phyloP scores from a whole-genome alignment of 2,329 filamentous ascomycete species.

The Fusarium buxicola region DNA sequence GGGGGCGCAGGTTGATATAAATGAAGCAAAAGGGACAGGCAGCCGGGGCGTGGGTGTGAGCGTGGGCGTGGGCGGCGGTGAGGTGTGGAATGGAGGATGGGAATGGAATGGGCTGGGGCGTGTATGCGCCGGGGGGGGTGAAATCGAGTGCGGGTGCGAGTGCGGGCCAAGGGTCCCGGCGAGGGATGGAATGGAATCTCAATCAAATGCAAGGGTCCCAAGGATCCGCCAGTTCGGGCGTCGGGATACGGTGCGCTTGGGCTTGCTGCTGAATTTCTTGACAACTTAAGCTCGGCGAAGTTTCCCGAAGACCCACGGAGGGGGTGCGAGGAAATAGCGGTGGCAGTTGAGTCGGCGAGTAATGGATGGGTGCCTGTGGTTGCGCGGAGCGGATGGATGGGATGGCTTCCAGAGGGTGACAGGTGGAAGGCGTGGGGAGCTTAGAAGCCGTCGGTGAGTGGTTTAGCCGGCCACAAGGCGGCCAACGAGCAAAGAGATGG shows the following conservation, averaged over 20 bases:
- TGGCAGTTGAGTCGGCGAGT: too few relatives aligned
- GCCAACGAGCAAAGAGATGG: slow-evolving; percentile 15
- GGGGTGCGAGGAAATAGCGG: too few relatives aligned
- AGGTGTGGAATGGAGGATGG: slow-evolving; percentile 32
- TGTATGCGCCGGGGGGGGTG: slow-evolving; percentile 20
- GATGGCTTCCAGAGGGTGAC: slow-evolving; percentile 9
- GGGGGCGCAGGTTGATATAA: slow-evolving; percentile 46
- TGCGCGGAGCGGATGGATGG: neutral
- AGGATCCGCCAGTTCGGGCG: slow-evolving; percentile 20
- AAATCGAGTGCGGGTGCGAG: slow-evolving; percentile 23
- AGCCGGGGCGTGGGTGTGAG: slow-evolving; percentile 37
- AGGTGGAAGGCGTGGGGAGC: slow-evolving; percentile 13
- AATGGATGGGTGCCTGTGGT: too few relatives aligned
- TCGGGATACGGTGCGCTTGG: slow-evolving; percentile 20
- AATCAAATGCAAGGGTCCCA: slow-evolving; percentile 32
- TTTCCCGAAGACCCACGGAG: too few relatives aligned
- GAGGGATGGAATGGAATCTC: slow-evolving; percentile 3
- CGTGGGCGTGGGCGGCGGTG: slow-evolving; percentile 34
- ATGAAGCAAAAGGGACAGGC: slow-evolving; percentile 44
- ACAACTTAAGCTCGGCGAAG: too few relatives aligned
- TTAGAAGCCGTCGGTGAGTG: slow-evolving; percentile 20
- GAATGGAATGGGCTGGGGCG: slow-evolving; percentile 14
- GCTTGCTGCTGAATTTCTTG: too few relatives aligned
- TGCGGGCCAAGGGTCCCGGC: slow-evolving; percentile 35
- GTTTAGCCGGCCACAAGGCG: neutral